These are phyloP conservation scores for Flaveria brownii DNA, from an alignment of 129 eudicot species.

Conservation along the genomic window DNA sequence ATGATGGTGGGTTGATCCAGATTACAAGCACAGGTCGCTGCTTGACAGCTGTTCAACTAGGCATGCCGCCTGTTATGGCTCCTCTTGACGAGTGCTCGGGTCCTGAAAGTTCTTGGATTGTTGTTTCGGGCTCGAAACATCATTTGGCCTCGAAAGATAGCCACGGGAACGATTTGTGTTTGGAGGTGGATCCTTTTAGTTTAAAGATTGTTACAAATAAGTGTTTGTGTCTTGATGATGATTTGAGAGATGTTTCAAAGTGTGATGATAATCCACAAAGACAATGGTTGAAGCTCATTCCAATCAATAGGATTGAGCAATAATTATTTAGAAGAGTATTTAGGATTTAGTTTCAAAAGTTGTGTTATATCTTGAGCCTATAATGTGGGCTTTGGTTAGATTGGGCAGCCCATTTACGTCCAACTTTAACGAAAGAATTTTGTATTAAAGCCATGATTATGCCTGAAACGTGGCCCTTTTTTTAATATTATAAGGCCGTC, in stretches of 20 bases:
- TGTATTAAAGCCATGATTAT: neutral
- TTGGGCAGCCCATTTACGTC: neutral
- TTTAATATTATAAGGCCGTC: neutral
- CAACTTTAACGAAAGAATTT: neutral
- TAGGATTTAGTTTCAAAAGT: neutral
- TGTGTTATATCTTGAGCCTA: neutral
- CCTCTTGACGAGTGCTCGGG: constrained; percentile 34
- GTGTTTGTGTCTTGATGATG: constrained; percentile 57
- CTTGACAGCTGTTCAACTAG: constrained; percentile 34
- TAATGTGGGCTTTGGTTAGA: neutral
- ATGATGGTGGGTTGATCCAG: constrained; percentile 41
- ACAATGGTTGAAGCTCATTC: constrained; percentile 70
- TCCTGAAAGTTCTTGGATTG: constrained; percentile 45
- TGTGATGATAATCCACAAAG: constrained; percentile 58
- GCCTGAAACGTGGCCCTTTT: neutral
- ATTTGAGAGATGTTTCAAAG: constrained; percentile 39
- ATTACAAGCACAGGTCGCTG: constrained; percentile 28
- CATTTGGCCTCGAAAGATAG: constrained; percentile 50
- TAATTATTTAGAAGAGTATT: neutral
- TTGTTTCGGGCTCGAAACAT: constrained; percentile 48
- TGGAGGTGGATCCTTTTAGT: constrained; percentile 49
- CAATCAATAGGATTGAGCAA: constrained; percentile 30
- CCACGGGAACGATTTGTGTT: constrained; percentile 51
- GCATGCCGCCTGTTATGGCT: constrained; percentile 28
- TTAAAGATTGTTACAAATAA: constrained; percentile 45